Conservation (phyloP, 2,329 filamentous ascomycete genomes). For the Grosmannia huntii region DNA sequence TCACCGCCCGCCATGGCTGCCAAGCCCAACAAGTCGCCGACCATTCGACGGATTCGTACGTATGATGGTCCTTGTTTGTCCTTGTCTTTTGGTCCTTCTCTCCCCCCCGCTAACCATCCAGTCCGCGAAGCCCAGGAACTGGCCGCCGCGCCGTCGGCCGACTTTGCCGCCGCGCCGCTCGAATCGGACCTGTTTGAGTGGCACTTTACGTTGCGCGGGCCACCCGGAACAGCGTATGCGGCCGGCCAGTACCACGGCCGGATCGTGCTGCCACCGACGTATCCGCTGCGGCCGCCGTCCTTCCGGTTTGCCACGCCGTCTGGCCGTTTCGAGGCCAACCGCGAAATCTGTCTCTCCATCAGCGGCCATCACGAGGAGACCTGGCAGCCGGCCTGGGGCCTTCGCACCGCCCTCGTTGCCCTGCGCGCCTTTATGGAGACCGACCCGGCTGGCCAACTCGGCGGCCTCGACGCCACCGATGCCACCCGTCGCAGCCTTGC, state of each 20-base stretch:
- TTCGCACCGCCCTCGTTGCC: slow-evolving; percentile 71
- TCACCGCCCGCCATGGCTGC: slow-evolving; percentile 15
- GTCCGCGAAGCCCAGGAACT: slow-evolving; percentile 89
- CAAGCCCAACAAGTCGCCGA: slow-evolving; percentile 64
- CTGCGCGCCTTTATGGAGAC: slow-evolving; percentile 90
- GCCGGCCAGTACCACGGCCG: slow-evolving; percentile 88
- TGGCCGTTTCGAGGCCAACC: slow-evolving; percentile 88
- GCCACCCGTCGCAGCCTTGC: slow-evolving; percentile 58
- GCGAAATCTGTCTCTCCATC: slow-evolving; percentile 92
- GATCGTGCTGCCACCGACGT: slow-evolving; percentile 78
- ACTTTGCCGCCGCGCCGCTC: slow-evolving; percentile 75
- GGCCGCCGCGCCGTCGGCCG: slow-evolving; percentile 62
- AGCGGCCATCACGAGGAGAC: slow-evolving; percentile 94
- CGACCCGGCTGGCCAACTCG: slow-evolving; percentile 75
- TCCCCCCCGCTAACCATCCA: slow-evolving; percentile 18
- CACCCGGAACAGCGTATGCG: slow-evolving; percentile 67
- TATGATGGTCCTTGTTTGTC: neutral
- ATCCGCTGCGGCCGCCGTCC: slow-evolving; percentile 83
- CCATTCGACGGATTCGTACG: slow-evolving; percentile 72
- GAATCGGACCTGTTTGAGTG: slow-evolving; percentile 93
- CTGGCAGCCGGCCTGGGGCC: slow-evolving; percentile 97
- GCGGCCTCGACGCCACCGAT: slow-evolving; percentile 68
- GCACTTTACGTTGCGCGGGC: slow-evolving; percentile 95
- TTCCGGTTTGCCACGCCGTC: slow-evolving; percentile 91
- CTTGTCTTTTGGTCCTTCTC: neutral